Evolutionary conservation across 306 rosid species (phyloP).

Genomic region (Rubus idaeus): DNA sequence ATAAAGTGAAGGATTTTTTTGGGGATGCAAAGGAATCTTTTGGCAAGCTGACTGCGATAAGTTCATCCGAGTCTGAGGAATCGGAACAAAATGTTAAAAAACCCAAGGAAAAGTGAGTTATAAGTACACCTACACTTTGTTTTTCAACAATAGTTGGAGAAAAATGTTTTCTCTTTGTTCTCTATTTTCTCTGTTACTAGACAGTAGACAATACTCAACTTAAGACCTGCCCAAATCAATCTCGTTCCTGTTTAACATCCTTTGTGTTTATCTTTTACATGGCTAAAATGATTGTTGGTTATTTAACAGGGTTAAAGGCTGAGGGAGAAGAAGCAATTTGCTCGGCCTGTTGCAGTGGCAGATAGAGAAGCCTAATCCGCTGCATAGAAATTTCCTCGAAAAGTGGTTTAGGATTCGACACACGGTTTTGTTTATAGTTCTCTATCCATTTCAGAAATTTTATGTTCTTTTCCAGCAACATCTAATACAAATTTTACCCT

Average conservation of each 20-base stretch:
- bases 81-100: conserved; percentile 39
- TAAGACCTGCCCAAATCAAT: not conserved
- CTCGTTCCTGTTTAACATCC: not conserved
- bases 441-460: conserved; percentile 11
- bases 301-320: conserved; percentile 49
- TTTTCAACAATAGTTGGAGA: not conserved
- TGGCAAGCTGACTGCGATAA: conserved; percentile 62
- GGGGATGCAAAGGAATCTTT: conserved; percentile 91
- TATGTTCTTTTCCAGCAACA: not conserved
- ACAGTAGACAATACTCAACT: conserved; percentile 5
- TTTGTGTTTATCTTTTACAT: not conserved
- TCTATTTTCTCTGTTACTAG: not conserved
- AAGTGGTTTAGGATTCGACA: conserved; percentile 31
- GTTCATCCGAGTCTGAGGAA: conserved; percentile 39
- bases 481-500: conserved; percentile 13
- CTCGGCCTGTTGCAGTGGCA: conserved; percentile 31
- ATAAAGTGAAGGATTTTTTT: conserved; percentile 80
- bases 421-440: conserved; percentile 42
- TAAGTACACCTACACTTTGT: not conserved
- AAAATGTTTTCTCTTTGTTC: not conserved
- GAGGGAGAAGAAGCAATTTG: conserved; percentile 30
- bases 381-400: conserved; percentile 21
- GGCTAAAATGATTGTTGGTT: not conserved
- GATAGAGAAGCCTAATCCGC: conserved; percentile 17
- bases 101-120: conserved; percentile 65